phyloP scores from a whole-genome alignment of 805 yeast genomes.

The Nakazawaea ishiwadae region DNA sequence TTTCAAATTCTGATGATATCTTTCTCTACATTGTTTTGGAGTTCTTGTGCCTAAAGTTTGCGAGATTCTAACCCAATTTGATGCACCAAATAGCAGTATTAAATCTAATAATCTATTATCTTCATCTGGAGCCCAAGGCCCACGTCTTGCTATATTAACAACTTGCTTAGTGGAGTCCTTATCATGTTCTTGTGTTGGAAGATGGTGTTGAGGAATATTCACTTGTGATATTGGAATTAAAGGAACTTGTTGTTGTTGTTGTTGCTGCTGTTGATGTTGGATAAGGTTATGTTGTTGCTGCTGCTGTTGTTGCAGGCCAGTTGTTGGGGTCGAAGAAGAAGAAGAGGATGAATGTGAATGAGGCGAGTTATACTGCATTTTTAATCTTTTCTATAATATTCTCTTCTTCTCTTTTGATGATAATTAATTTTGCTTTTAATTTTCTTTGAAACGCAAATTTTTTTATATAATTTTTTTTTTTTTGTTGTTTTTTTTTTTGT shows the following conservation, averaged over 20 bases:
- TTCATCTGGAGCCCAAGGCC: slow-evolving; percentile 90
- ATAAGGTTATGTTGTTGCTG: too few relatives aligned
- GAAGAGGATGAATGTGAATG: too few relatives aligned
- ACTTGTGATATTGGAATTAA: slow-evolving; percentile 1
- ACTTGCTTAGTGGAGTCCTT: not conserved
- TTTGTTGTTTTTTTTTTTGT: too few relatives aligned
- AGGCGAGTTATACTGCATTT: too few relatives aligned
- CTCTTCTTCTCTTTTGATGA: too few relatives aligned
- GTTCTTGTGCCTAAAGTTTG: slow-evolving; percentile 70
- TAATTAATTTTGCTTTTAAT: too few relatives aligned
- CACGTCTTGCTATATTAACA: slow-evolving; percentile 39
- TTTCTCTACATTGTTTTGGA: slow-evolving; percentile 88
- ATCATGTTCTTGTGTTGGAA: not conserved
- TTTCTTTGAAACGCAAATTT: too few relatives aligned
- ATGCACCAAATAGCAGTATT: slow-evolving; percentile 67
- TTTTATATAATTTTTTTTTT: too few relatives aligned
- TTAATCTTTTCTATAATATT: too few relatives aligned
- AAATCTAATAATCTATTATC: slow-evolving; percentile 69
- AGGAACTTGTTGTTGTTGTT: not conserved
- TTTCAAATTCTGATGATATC: slow-evolving; percentile 88
- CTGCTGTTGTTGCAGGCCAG: too few relatives aligned
- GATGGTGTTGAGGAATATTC: slow-evolving; percentile 1
- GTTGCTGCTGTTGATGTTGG: not conserved
- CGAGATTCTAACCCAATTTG: slow-evolving; percentile 86
- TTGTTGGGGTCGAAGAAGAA: too few relatives aligned